Evolutionary conservation across 1,284 basidiomycete species (phyloP).

Genomic region (Marasmius sp.): DNA sequence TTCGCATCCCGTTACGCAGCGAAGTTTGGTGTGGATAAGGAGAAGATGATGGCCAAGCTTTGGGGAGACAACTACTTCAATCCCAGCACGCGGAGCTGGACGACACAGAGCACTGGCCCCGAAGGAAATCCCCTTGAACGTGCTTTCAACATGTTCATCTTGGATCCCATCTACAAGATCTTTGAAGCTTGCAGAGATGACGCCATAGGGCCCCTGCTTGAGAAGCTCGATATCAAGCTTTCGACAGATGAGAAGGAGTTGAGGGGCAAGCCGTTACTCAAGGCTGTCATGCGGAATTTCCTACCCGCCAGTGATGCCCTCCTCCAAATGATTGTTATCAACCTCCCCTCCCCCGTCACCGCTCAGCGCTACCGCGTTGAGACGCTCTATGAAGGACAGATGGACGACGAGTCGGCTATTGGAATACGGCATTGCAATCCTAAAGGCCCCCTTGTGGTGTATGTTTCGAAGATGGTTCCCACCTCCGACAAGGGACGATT

Average conservation of each 20-base stretch:
- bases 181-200: constrained; percentile 99
- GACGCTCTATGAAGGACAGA: constrained; percentile 99
- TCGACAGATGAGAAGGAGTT: constrained; percentile 89
- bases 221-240: constrained; percentile 97
- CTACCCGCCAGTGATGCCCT: constrained; percentile 98
- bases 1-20: constrained; percentile 96
- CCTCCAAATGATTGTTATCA: constrained; percentile 99
- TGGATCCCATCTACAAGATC: constrained; percentile 99
- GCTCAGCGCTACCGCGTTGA: constrained; percentile 99
- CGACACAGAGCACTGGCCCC: constrained; percentile 74
- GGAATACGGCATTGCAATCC: constrained; percentile 99
- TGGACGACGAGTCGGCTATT: constrained; percentile 99
- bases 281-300: constrained; percentile 99
- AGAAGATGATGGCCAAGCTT: constrained; percentile 96
- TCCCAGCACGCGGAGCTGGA: constrained; percentile 97
- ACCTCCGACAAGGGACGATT: constrained; percentile 99
- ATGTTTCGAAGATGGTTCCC: constrained; percentile 99
- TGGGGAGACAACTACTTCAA: constrained; percentile 99
- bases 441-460: constrained; percentile 95
- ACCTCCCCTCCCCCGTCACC: constrained; percentile 95
- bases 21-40: constrained; percentile 99
- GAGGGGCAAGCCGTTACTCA: constrained; percentile 96
- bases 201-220: constrained; percentile 80
- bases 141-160: constrained; percentile 94
- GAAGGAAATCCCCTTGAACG: constrained; percentile 92